Base-by-base conservation (phyloP, 257 asterid genomes). In the Solanum ossicruentum region DNA sequence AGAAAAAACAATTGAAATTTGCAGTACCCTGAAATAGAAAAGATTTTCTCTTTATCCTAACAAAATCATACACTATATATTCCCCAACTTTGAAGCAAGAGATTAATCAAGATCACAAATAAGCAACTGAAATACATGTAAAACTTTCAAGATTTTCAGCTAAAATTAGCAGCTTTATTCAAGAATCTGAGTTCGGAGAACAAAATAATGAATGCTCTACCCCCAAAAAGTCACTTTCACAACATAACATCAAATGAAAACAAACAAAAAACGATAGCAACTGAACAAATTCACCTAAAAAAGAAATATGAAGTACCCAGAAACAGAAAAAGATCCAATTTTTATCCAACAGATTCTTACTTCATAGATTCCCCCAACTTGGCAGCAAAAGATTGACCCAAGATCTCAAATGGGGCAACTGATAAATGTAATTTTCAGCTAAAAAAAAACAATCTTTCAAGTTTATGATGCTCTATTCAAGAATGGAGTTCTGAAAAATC, bases 31-130 rank as follows among this genome's bases (percentile, higher is more conserved):
- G 21, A 52, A 52, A 52, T 7, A 78, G 83, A 78, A 80, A 88
- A 90, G 66, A 89, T 41, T 52, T 69, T 71, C 65, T 47, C 55
- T 84, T 58, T 18, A 80, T 80, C 83, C 80, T 57, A 49, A 81
- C 28, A 67, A 20, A 87, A 51, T 82, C 86, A 36, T 85, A 86
- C 72, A 81, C 63, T 84, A 84, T 70, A 83, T 47, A 89, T 52
- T 45, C 80, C 61, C 77, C 67, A 82, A 70, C 39, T 65, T 87
- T 71, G 60, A 87, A 86, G 88, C 81, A 77, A 77, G 21, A 52
- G 16, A 52, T 9, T 15, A 18, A 26, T 17, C 65, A 52, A 26
- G 39, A 77, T 77, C 16, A 5, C 82, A 51, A 77, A 51, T 16
- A 47, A 23, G 82, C 49, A 78, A 26, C 49, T 51, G 13, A 65